Evolutionary conservation across 164 flowering plant species (phyloP).

Genomic region (Warburgia ugandensis): DNA sequence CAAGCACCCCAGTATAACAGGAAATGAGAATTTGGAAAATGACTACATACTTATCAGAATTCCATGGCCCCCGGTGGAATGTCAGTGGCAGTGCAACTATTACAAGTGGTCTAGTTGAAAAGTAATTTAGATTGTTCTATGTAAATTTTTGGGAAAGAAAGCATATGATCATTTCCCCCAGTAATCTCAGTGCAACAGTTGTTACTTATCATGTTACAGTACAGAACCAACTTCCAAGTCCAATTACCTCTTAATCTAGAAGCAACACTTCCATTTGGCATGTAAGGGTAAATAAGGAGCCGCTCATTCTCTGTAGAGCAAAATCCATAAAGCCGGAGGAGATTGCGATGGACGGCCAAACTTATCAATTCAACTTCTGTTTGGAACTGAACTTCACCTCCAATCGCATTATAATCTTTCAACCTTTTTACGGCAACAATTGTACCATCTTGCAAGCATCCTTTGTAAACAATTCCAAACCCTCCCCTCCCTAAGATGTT

Average conservation of each 20-base stretch:
- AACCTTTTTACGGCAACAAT: constrained; percentile 74
- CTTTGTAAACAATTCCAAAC: constrained; percentile 77
- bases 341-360: constrained; percentile 82
- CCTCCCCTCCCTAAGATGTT: constrained; percentile 79
- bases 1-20: no score
- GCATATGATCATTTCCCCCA: no score
- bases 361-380: constrained; percentile 84
- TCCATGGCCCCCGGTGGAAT: no score
- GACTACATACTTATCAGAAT: no score
- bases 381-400: constrained; percentile 80
- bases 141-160: no score
- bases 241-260: constrained; percentile 51
- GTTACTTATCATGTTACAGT: no score
- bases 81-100: no score
- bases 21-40: no score
- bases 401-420: constrained; percentile 61
- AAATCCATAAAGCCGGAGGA: constrained; percentile 68
- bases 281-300: constrained; percentile 73
- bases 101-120: no score
- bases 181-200: no score
- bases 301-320: constrained; percentile 65
- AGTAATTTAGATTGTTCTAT: no score
- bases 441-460: constrained; percentile 59
- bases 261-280: constrained; percentile 88
- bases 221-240: background rate